phyloP scores from a whole-genome alignment of 73 alveolate species.

The Symbiodinium natans region DNA sequence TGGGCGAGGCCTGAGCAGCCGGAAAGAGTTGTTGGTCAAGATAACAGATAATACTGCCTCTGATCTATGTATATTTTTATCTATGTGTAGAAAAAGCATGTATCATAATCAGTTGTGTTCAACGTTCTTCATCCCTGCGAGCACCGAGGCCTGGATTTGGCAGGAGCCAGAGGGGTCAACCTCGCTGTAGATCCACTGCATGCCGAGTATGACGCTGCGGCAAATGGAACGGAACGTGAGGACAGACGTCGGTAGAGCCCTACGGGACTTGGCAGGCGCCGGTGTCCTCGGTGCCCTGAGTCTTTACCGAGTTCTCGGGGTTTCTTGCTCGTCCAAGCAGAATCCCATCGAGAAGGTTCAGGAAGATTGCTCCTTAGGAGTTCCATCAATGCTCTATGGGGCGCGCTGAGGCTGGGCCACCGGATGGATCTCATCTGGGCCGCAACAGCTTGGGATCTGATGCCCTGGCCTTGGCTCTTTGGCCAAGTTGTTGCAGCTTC shows the following conservation, averaged over 20 bases:
- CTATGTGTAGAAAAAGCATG: too few relatives aligned
- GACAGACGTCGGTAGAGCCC: conserved; percentile 45
- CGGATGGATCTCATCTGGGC: conserved; percentile 72
- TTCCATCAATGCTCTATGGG: too few relatives aligned
- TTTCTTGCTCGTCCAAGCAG: too few relatives aligned
- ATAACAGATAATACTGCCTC: too few relatives aligned
- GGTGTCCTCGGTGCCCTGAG: not conserved
- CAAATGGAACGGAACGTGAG: not conserved
- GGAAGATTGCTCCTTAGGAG: too few relatives aligned
- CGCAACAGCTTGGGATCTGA: conserved; percentile 52
- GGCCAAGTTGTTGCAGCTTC: too few relatives aligned
- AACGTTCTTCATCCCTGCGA: too few relatives aligned
- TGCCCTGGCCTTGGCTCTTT: not conserved
- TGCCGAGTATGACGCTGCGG: not conserved
- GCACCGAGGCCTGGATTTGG: conserved; percentile 29
- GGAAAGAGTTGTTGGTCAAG: too few relatives aligned
- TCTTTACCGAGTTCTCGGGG: not conserved
- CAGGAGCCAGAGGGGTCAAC: not conserved
- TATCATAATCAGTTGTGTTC: too few relatives aligned
- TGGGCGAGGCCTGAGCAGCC: too few relatives aligned
- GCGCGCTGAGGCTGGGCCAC: conserved; percentile 77
- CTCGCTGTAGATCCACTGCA: not conserved
- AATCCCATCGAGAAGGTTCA: too few relatives aligned
- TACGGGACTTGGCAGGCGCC: conserved; percentile 18
- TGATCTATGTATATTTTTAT: too few relatives aligned